Evolutionary conservation across 805 yeast species (phyloP).

Genomic region (Diddensiella santjacobensis): DNA sequence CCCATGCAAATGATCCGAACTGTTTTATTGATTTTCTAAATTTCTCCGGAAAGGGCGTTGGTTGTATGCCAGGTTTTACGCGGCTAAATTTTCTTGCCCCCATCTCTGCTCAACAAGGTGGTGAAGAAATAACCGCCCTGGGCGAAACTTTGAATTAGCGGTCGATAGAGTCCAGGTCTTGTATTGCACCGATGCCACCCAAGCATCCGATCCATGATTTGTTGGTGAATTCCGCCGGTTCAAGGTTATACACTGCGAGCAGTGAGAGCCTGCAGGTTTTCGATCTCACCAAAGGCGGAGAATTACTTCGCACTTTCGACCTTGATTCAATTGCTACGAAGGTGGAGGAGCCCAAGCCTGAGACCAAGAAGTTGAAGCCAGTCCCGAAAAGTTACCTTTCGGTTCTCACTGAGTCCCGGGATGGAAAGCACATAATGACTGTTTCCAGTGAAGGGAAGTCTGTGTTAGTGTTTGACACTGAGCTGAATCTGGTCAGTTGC

Average conservation of each 20-base stretch:
- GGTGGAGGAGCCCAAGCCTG: slow-evolving; percentile 1
- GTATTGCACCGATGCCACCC: background rate
- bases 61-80: background rate
- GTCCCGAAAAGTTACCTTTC: slow-evolving; percentile 58
- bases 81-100: background rate
- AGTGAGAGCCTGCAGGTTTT: slow-evolving; percentile 30
- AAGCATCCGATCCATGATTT: slow-evolving; percentile 10
- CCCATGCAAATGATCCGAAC: background rate
- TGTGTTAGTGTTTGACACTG: slow-evolving; percentile 52
- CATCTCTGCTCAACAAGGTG: background rate
- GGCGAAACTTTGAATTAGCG: too few relatives aligned
- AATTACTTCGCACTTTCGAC: slow-evolving; percentile 5
- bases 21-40: too few relatives aligned
- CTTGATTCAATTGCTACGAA: slow-evolving; percentile 4
- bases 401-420: slow-evolving; percentile 50
- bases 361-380: slow-evolving; percentile 14
- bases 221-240: slow-evolving; percentile 6
- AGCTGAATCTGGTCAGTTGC: slow-evolving; percentile 55
- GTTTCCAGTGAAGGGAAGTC: slow-evolving; percentile 85
- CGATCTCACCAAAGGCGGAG: slow-evolving; percentile 9
- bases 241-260: slow-evolving; percentile 13
- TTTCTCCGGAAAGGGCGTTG: background rate
- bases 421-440: slow-evolving; percentile 55
- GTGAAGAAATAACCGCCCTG: too few relatives aligned
- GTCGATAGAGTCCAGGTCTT: too few relatives aligned